These are phyloP conservation scores for Aschersonia sp. DNA, from an alignment of 2,329 filamentous ascomycete genomes.

Conservation along the genomic window DNA sequence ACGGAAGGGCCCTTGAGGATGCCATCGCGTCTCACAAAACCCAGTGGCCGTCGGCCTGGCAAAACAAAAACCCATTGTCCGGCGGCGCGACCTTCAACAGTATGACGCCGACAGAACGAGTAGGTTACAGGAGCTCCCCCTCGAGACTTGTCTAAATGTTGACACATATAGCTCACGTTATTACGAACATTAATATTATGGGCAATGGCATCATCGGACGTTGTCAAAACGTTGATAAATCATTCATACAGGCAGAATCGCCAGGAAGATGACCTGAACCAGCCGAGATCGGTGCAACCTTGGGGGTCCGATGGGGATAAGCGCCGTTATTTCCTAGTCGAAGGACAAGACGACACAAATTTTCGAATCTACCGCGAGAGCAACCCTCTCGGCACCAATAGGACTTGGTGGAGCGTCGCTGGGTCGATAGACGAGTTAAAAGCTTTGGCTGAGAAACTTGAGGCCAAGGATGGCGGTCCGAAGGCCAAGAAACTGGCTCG, in stretches of 20 bases:
- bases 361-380: constrained; percentile 92
- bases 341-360: constrained; percentile 84
- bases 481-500: constrained; percentile 66
- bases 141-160: neutral
- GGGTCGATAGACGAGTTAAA: constrained; percentile 79
- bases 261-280: constrained; percentile 66
- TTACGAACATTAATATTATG: constrained; percentile 75
- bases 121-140: constrained; percentile 29
- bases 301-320: constrained; percentile 87
- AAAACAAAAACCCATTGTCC: constrained; percentile 66
- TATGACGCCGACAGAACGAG: constrained; percentile 70
- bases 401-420: constrained; percentile 87
- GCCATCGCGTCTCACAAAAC: constrained; percentile 70
- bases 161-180: constrained; percentile 52
- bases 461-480: constrained; percentile 62
- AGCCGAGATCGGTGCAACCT: constrained; percentile 75
- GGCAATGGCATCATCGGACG: constrained; percentile 79
- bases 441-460: constrained; percentile 59
- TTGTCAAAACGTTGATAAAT: constrained; percentile 66
- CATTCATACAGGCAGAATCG: constrained; percentile 79
- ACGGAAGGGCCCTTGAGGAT: constrained; percentile 85
- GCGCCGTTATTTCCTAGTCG: constrained; percentile 83
- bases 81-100: constrained; percentile 68
- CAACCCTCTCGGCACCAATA: constrained; percentile 60
- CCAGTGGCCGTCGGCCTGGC: constrained; percentile 83